Conservation (phyloP, 2,329 filamentous ascomycete species). For the Diaporthe citrichinensis region DNA sequence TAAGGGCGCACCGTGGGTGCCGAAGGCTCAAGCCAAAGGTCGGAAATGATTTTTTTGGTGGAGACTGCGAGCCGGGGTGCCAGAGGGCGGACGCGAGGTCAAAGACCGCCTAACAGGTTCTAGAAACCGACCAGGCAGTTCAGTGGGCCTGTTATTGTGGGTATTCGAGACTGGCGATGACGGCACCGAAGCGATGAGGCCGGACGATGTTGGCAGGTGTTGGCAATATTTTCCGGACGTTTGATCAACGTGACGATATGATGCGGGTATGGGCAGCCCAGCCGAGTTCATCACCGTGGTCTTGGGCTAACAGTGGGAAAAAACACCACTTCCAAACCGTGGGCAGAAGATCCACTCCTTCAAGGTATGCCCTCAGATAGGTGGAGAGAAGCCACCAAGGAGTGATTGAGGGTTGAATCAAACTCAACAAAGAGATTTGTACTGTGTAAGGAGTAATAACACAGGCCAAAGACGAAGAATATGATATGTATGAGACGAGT, state of each 20-base stretch:
- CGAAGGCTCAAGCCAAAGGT: slow-evolving; percentile 20
- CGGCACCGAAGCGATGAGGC: slow-evolving; percentile 21
- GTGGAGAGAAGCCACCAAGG: slow-evolving; percentile 23
- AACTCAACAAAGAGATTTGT: slow-evolving; percentile 9
- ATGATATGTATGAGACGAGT: slow-evolving; percentile 9
- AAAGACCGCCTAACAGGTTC: slow-evolving; percentile 18
- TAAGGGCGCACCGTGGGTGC: slow-evolving; percentile 25
- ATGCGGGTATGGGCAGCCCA: slow-evolving; percentile 11
- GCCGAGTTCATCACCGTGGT: slow-evolving; percentile 22
- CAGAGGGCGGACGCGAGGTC: slow-evolving; percentile 24
- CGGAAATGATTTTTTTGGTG: slow-evolving; percentile 36
- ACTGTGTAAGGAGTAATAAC: slow-evolving; percentile 14
- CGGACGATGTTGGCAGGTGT: slow-evolving; percentile 13
- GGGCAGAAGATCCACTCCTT: not conserved
- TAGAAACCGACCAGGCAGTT: slow-evolving; percentile 29
- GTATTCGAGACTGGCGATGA: slow-evolving; percentile 39
- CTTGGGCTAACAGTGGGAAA: not conserved
- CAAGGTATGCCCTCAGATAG: not conserved
- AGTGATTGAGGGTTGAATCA: slow-evolving; percentile 11
- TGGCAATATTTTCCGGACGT: slow-evolving; percentile 15
- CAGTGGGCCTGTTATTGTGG: slow-evolving; percentile 33
- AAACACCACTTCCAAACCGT: not conserved
- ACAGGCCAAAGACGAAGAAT: slow-evolving; percentile 17
- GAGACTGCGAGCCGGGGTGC: slow-evolving; percentile 31
- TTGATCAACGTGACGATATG: slow-evolving; percentile 30